phyloP scores from a whole-genome alignment of 257 asterid species.

The Paulownia fortunei region DNA sequence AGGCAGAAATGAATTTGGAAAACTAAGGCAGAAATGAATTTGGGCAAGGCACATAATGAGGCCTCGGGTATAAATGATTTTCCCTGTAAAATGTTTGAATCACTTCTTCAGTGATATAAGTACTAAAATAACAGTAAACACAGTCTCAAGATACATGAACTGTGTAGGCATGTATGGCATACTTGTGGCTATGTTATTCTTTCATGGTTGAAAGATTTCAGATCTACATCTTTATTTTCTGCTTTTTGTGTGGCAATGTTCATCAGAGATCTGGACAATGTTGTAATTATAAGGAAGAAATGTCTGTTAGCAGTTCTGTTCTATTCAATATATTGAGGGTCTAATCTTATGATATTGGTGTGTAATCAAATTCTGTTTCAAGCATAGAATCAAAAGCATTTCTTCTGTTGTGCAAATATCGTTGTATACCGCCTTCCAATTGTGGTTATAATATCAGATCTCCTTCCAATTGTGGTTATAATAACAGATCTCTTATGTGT shows the following conservation, averaged over 20 bases:
- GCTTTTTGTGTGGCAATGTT: neutral
- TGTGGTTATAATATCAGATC: constrained; percentile 3
- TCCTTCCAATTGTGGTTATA: constrained; percentile 1
- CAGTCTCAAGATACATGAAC: neutral
- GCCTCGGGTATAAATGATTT: no score
- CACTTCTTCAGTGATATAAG: neutral
- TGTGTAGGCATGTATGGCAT: neutral
- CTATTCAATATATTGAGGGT: neutral
- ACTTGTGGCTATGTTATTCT: neutral
- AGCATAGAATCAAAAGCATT: neutral
- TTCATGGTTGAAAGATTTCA: neutral
- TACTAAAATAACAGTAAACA: neutral
- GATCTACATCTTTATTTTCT: neutral
- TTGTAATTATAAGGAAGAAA: neutral
- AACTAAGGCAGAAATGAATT: no score
- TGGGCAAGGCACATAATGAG: neutral
- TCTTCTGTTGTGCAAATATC: neutral
- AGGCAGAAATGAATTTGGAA: no score
- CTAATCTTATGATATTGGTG: neutral
- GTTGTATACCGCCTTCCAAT: neutral
- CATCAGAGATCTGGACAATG: neutral
- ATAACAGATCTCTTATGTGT: neutral
- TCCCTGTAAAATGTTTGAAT: neutral
- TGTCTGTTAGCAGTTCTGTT: neutral
- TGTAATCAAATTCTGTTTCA: neutral